Conservation (phyloP, 192 early-diverging fungal species). For the Podochytrium sp. region DNA sequence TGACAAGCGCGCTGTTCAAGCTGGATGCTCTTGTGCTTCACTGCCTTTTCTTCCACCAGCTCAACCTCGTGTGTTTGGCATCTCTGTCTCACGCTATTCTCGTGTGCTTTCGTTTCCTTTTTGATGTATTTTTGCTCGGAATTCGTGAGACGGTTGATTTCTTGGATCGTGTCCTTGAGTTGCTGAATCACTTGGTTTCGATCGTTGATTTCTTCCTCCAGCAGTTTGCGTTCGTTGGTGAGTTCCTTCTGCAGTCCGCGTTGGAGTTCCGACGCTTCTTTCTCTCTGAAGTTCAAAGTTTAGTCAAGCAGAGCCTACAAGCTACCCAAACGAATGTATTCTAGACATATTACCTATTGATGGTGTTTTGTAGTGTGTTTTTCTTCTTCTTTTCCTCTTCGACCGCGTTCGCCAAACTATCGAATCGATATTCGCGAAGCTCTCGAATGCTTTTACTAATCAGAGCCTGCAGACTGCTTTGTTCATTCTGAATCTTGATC, state of each 20-base stretch:
- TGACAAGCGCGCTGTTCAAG: conserved; percentile 56
- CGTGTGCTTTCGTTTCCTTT: conserved; percentile 69
- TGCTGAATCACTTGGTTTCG: conserved; percentile 67
- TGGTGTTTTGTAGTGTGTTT: conserved; percentile 62
- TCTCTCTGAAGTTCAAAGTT: conserved; percentile 42
- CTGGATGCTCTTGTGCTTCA: conserved; percentile 44
- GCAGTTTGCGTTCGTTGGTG: conserved; percentile 51
- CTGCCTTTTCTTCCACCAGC: conserved; percentile 41
- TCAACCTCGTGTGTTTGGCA: conserved; percentile 46
- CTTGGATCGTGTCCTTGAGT: conserved; percentile 69
- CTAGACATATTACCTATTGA: conserved; percentile 44
- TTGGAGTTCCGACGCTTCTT: conserved; percentile 55
- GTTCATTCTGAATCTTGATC: conserved; percentile 58
- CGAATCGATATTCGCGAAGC: conserved; percentile 52
- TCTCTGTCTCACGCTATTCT: conserved; percentile 50
- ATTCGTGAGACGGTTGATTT: conserved; percentile 61
- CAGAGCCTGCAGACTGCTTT: conserved; percentile 51
- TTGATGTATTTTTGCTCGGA: conserved; percentile 69
- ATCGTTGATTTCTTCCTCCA: conserved; percentile 61
- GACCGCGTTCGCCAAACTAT: conserved; percentile 52
- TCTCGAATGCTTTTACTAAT: conserved; percentile 50
- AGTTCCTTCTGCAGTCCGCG: conserved; percentile 58
- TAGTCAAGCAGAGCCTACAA: neutral
- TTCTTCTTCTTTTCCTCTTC: conserved; percentile 62
- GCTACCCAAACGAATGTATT: neutral